Percentiles rank a stretch among this genome's conserved stretches.
Evolutionary conservation across 768 basidiomycete genomes (phyloP).

Genomic region (Boletus insuetus): DNA sequence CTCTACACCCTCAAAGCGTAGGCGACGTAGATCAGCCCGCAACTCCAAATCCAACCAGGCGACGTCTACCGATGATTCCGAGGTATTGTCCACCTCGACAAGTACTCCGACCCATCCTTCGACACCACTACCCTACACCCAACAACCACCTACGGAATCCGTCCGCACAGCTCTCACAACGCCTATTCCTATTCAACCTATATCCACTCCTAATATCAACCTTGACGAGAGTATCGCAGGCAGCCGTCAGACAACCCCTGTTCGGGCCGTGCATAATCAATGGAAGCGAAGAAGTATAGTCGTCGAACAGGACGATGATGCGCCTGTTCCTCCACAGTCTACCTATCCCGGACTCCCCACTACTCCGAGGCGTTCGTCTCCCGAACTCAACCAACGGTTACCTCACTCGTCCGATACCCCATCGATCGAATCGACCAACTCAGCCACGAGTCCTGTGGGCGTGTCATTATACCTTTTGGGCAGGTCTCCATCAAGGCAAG

Average conservation of each 20-base stretch:
- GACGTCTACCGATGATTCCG: conserved; percentile 47
- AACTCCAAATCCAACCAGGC: conserved; percentile 39
- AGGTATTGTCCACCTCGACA: conserved; percentile 41
- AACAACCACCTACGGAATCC: conserved; percentile 28
- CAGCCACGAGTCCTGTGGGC: conserved; percentile 38
- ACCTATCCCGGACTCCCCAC: conserved; percentile 40
- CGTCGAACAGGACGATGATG: conserved; percentile 69
- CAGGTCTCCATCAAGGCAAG: conserved; percentile 51
- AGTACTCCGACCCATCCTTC: conserved; percentile 59
- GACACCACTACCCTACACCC: conserved; percentile 46
- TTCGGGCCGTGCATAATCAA: conserved; percentile 36
- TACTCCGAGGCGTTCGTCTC: conserved; percentile 41
- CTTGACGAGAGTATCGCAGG: conserved; percentile 29
- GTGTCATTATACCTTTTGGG: conserved; percentile 50
- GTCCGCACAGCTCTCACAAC: conserved; percentile 28
- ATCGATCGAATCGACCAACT: conserved; percentile 45
- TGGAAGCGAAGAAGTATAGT: conserved; percentile 60
- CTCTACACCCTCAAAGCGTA: conserved; percentile 49
- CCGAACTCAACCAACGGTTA: conserved; percentile 32
- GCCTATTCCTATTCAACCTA: conserved; percentile 29
- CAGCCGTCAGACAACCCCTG: conserved; percentile 34
- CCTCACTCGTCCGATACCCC: conserved; percentile 55
- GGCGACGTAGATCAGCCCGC: conserved; percentile 52
- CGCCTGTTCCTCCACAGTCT: conserved; percentile 38
- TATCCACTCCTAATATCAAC: conserved; percentile 26